These are phyloP conservation scores for Halophytophthora polymorphica DNA, from an alignment of 352 stramenopile genomes.

Conservation along the genomic window DNA sequence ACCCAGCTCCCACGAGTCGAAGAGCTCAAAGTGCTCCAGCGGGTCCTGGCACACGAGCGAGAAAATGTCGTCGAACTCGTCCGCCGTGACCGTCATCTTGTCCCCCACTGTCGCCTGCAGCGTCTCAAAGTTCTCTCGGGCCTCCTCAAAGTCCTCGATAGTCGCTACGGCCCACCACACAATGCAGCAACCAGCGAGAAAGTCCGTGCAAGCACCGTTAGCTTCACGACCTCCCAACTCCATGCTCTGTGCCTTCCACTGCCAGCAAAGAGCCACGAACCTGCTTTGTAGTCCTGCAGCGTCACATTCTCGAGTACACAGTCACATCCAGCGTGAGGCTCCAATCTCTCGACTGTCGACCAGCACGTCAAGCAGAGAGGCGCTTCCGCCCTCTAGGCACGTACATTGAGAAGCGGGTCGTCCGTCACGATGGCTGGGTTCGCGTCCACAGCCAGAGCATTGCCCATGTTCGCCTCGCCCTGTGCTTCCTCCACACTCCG, in stretches of 20 bases:
- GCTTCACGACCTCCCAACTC: neutral
- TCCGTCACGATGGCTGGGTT: constrained; percentile 39
- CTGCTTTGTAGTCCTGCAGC: constrained; percentile 15
- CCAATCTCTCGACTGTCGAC: neutral
- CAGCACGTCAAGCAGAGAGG: neutral
- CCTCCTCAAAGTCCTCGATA: constrained; percentile 36
- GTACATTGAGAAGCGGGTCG: constrained; percentile 35
- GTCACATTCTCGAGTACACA: too few species aligned
- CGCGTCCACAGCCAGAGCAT: constrained; percentile 31
- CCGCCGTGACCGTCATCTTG: constrained; percentile 70
- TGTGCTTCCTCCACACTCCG: neutral
- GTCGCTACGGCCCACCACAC: constrained; percentile 9
- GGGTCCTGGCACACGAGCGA: constrained; percentile 70
- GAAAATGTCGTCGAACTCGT: constrained; percentile 81
- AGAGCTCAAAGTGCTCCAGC: constrained; percentile 65
- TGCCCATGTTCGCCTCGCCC: constrained; percentile 27
- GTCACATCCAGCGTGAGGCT: neutral
- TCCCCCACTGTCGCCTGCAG: constrained; percentile 63
- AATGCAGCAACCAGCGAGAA: too few species aligned
- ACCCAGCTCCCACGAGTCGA: constrained; percentile 44
- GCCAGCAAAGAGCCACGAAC: neutral
- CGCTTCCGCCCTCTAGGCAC: too few species aligned
- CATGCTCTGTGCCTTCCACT: neutral
- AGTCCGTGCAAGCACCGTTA: too few species aligned
- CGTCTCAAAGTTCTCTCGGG: constrained; percentile 61